Conservation (phyloP, 805 yeast species). For the Candida montana region DNA sequence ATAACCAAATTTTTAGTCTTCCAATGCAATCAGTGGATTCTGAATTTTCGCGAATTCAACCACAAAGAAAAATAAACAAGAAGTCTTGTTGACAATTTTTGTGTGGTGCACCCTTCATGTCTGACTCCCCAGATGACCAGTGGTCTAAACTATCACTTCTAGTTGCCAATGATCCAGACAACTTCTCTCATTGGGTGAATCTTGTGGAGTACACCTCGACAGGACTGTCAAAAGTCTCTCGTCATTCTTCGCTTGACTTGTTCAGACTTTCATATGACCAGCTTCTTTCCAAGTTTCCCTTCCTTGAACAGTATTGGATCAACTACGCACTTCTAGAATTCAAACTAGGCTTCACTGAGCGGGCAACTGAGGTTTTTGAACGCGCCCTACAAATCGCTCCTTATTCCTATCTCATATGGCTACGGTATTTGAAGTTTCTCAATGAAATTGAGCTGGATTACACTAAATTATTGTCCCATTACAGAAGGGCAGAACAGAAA, state of each 20-base stretch:
- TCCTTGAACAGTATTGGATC: slow-evolving; percentile 53
- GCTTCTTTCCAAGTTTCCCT: slow-evolving; percentile 43
- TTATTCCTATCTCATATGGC: slow-evolving; percentile 48
- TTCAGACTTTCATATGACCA: slow-evolving; percentile 37
- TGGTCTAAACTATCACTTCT: slow-evolving; percentile 15
- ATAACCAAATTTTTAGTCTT: too few relatives aligned
- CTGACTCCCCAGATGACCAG: slow-evolving; percentile 7
- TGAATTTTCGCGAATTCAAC: too few relatives aligned
- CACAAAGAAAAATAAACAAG: too few relatives aligned
- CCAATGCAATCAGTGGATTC: too few relatives aligned
- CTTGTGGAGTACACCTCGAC: slow-evolving; percentile 30
- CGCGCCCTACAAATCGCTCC: slow-evolving; percentile 36
- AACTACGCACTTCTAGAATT: slow-evolving; percentile 45
- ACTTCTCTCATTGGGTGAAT: slow-evolving; percentile 33
- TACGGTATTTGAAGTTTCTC: slow-evolving; percentile 38
- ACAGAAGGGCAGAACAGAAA: slow-evolving; percentile 41
- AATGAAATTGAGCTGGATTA: slow-evolving; percentile 25
- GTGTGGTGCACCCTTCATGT: too few relatives aligned
- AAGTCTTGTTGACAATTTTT: too few relatives aligned
- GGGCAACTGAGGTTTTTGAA: slow-evolving; percentile 33
- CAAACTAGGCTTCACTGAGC: slow-evolving; percentile 36
- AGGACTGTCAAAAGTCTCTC: slow-evolving; percentile 33
- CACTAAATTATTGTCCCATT: slow-evolving; percentile 30
- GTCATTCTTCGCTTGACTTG: slow-evolving; percentile 26
- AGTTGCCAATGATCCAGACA: slow-evolving; percentile 29